Conservation (phyloP, 441 rosid species). For the Adansonia rubrostipa region DNA sequence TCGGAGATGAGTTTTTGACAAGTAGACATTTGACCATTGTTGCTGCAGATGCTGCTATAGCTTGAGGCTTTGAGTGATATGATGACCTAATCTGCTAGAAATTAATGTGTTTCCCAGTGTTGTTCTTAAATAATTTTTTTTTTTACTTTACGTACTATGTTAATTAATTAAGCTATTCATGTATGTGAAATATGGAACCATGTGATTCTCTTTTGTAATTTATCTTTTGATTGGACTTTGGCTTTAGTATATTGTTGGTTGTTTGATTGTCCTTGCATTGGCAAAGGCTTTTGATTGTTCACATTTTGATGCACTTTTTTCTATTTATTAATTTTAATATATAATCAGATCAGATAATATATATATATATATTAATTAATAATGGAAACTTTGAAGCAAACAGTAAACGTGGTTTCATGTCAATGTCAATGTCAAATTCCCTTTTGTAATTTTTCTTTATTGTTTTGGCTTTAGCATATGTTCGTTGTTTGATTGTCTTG, state of each 20-base stretch:
- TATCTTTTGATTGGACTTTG: constrained; percentile 16
- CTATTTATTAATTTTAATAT: constrained; percentile 1
- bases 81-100: constrained; percentile 24
- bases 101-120: constrained; percentile 21
- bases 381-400: not conserved
- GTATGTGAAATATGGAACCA: constrained; percentile 30
- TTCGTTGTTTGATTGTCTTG: constrained; percentile 32
- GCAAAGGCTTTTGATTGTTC: constrained; percentile 23
- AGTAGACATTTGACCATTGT: not conserved
- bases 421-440: not conserved
- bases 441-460: constrained; percentile 2
- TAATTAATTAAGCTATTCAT: constrained; percentile 20
- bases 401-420: not conserved
- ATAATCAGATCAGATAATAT: not conserved
- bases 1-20: not conserved
- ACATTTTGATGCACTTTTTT: not conserved
- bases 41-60: constrained; percentile 39
- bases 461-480: constrained; percentile 27
- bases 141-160: constrained; percentile 25
- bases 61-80: constrained; percentile 30
- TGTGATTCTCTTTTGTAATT: constrained; percentile 36
- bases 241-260: constrained; percentile 28
- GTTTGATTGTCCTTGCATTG: constrained; percentile 24
- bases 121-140: constrained; percentile 17
- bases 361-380: not conserved